A percentile compares a stretch with the other conserved stretches of the same genome.
phyloP scores from a whole-genome alignment of 1,284 basidiomycete genomes.

The Tremellales sp. region DNA sequence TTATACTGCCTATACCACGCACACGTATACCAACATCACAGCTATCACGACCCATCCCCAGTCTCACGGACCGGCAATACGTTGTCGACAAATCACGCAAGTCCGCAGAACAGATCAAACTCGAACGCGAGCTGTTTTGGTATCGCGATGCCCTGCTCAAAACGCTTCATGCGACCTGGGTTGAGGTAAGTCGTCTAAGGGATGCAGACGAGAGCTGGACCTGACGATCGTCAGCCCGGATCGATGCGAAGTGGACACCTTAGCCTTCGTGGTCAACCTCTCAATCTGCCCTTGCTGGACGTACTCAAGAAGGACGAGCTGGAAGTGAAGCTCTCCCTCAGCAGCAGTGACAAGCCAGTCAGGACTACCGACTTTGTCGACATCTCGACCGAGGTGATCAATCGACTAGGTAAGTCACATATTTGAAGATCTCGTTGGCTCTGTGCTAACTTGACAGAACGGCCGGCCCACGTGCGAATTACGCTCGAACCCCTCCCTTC shows the following conservation, averaged over 20 bases:
- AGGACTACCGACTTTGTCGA: slow-evolving; percentile 60
- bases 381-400: slow-evolving; percentile 53
- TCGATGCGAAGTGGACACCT: slow-evolving; percentile 69
- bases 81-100: slow-evolving; percentile 72
- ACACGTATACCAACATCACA: slow-evolving; percentile 60
- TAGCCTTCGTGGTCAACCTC: slow-evolving; percentile 67
- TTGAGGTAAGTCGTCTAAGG: slow-evolving; percentile 68
- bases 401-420: slow-evolving; percentile 50
- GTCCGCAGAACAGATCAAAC: slow-evolving; percentile 57
- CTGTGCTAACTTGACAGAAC: slow-evolving; percentile 15
- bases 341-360: too few species aligned
- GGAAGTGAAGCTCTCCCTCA: slow-evolving; percentile 48
- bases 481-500: slow-evolving; percentile 39
- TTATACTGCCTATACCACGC: slow-evolving; percentile 73
- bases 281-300: slow-evolving; percentile 72
- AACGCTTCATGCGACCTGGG: slow-evolving; percentile 67
- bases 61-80: slow-evolving; percentile 83
- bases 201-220: background rate
- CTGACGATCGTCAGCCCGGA: slow-evolving; percentile 58
- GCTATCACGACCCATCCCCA: slow-evolving; percentile 68
- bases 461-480: slow-evolving; percentile 24
- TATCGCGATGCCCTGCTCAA: slow-evolving; percentile 80
- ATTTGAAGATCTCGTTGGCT: background rate
- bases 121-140: slow-evolving; percentile 82
- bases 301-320: slow-evolving; percentile 64